Conservation (phyloP, 306 rosid species). For the Vicia faba region DNA sequence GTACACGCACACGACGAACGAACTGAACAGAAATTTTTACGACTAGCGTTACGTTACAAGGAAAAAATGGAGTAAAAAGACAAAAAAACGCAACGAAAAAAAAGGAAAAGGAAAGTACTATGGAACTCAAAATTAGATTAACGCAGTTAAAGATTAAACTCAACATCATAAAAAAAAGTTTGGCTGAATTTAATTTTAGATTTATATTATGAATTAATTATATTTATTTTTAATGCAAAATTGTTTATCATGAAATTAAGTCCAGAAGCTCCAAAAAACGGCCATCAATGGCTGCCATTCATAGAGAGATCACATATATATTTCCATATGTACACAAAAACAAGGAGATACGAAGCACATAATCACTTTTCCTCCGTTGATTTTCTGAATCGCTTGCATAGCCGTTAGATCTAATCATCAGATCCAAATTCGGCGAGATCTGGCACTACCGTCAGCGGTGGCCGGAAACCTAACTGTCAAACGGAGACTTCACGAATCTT, state of each 20-base stretch:
- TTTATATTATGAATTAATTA: constrained; percentile 2
- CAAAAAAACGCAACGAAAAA: background rate
- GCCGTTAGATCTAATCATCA: constrained; percentile 45
- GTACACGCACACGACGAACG: background rate
- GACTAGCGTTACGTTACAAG: background rate
- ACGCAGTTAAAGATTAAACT: background rate
- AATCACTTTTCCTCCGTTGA: constrained; percentile 30
- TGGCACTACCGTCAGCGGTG: constrained; percentile 13
- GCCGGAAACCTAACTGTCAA: background rate
- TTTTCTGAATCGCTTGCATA: constrained; percentile 22
- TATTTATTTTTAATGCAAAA: constrained; percentile 27
- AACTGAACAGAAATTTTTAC: background rate
- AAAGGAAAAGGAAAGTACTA: background rate
- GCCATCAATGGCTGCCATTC: constrained; percentile 53
- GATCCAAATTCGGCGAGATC: constrained; percentile 20
- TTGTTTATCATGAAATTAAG: constrained; percentile 33
- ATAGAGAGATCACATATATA: constrained; percentile 15
- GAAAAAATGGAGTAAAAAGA: background rate
- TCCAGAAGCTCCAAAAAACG: constrained; percentile 43
- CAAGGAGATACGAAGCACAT: constrained; percentile 26
- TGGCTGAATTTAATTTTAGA: constrained; percentile 17
- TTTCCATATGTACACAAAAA: constrained; percentile 38
- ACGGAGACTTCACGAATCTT: constrained; percentile 30
- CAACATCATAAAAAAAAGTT: background rate
- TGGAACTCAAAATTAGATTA: background rate